Base-by-base conservation (phyloP, 495 filamentous ascomycete genomes). In the Penicillium desertorum region DNA sequence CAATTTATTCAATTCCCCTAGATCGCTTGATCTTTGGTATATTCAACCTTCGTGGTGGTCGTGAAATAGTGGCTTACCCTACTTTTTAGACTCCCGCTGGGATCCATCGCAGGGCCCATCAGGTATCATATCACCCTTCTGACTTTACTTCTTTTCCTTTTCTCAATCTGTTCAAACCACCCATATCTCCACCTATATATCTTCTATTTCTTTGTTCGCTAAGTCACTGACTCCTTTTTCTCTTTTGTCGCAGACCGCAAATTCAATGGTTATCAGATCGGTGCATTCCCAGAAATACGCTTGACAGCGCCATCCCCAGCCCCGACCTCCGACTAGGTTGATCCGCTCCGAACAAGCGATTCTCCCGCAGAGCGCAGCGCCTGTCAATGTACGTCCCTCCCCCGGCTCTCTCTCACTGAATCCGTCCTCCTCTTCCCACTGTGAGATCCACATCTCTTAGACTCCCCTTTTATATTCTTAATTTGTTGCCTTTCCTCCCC, bases 271-370 rank as follows among this genome's bases (percentile, higher is more conserved):
- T 55, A 61, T 58, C 44, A 59, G 51, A 57, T 47, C 53, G 56
- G 58, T 65, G 65, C 68, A 74, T 75, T 66, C 74, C 72, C 66
- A 76, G 66, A 73, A 68, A 63, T 77, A 77, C 74, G 74, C 74
- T 45, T 56, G 58, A 48, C 67, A 61, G 64, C 64, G 57, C 69
- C 69, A 72, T 67, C 70, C 61, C 66, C 72, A 74, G 72, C 72
- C 72, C 66, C 63, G 63, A 45, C 47, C 57, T 70, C 66, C 64
- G 67, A 51, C 9, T 49, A 57, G 54, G 70, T 69, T 77, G 59
- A 73, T 77, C 74, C 74, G 74, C 29, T 68, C 72, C 74, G 74
- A 74, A 70, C 74, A 77, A 77, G 74, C 74, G 74, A 77, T 67
- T 71, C 66, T 63, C 66, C 67, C 64, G 65, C 69, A 68, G 66